Evolutionary conservation across 2,329 filamentous ascomycete species (phyloP), one percentile per base, ranked within the genome.

Genomic region (Fusarium dlaminii): DNA sequence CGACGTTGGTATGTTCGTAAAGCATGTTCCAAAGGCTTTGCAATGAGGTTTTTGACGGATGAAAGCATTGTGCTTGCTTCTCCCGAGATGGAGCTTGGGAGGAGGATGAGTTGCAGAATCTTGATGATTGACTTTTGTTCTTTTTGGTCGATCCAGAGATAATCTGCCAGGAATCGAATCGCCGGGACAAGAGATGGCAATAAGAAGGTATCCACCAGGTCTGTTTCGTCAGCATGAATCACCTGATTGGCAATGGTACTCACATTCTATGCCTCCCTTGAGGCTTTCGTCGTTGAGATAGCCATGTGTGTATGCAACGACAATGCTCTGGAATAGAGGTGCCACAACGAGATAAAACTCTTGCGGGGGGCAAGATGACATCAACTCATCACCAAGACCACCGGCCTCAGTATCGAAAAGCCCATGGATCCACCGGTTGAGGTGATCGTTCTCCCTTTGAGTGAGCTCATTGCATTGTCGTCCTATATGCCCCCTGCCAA

Each of bases 331-430:
- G 79, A 96, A 95, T 1, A 96, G 83, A 0, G 93, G 92, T 3
- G 94, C 92, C 20, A 95, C 90, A 8, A 96, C 86, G 24, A 93
- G 84, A 77, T 96, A 96, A 79, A 96, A 96, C 43, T 95, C 91
- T 78, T 95, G 93, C 3, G 94, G 94, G 4, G 92, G 91, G 76
- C 94, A 96, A 3, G 92, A 93, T 14, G 93, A 91, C 89, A 96
- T 94, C 13, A 96, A 84, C 66, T 96, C 94, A 77, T 96, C 94
- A 13, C 91, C 91, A 7, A 96, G 88, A 0, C 92, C 93, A 40
- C 90, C 90, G 18, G 90, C 89, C 75, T 95, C 93, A 13, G 89
- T 90, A 72, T 94, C 91, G 75, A 94, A 96, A 6, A 97, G 87
- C 0, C 93, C 93, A 36, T 90, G 90, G 29, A 96, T 90, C 94